A percentile compares a stretch with the other conserved stretches of the same genome.
Conservation (phyloP, 306 rosid genomes). For the Myrica gale region DNA sequence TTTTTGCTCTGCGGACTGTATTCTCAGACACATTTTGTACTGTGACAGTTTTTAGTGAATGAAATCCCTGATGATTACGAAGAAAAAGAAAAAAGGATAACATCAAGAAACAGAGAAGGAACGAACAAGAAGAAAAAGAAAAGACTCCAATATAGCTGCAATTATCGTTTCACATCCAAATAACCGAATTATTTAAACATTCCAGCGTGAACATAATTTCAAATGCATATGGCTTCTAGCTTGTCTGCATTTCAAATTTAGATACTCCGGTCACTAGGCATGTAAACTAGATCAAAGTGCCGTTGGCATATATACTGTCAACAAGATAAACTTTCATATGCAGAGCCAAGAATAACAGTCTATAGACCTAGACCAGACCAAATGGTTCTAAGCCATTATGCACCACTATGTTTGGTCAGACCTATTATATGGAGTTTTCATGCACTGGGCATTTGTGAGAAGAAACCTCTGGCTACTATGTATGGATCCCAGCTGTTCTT, state of each 20-base stretch:
- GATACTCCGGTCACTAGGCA: slow-evolving; percentile 6
- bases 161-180: neutral
- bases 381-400: slow-evolving; percentile 49
- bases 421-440: slow-evolving; percentile 53
- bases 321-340: slow-evolving; percentile 37
- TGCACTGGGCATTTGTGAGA: slow-evolving; percentile 24
- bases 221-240: neutral
- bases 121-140: neutral
- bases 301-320: slow-evolving; percentile 47
- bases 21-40: no score
- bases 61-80: no score
- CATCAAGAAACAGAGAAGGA: neutral
- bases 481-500: neutral
- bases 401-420: slow-evolving; percentile 49
- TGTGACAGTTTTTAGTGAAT: no score
- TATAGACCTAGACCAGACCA: slow-evolving; percentile 39
- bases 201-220: neutral
- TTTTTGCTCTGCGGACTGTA: no score
- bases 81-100: no score
- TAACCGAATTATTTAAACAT: neutral
- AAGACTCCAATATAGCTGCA: neutral
- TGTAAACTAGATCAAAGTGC: slow-evolving; percentile 32
- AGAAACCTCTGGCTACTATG: neutral
- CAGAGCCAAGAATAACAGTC: slow-evolving; percentile 40
- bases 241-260: slow-evolving; percentile 6